Conservation (phyloP, 305 asterid genomes). For the Plantago coronopus region DNA sequence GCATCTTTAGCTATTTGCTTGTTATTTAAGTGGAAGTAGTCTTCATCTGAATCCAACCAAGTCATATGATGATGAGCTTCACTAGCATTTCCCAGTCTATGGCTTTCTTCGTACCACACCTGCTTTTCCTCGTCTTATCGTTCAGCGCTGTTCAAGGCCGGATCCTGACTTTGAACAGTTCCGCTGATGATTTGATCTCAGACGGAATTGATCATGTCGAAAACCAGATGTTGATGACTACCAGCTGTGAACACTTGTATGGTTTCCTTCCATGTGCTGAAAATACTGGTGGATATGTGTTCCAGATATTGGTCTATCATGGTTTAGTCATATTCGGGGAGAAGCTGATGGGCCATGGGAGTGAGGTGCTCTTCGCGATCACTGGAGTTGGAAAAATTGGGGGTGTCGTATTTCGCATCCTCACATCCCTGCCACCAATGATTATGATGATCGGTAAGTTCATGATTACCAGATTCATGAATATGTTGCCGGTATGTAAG, state of each 20-base stretch:
- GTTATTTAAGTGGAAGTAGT: no score
- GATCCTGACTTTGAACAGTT: slow-evolving; percentile 27
- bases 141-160: slow-evolving; percentile 30
- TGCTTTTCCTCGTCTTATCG: slow-evolving; percentile 17
- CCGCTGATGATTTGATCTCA: slow-evolving; percentile 37
- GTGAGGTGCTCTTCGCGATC: slow-evolving; percentile 41
- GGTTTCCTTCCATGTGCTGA: slow-evolving; percentile 63
- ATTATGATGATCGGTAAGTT: slow-evolving; percentile 31
- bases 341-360: slow-evolving; percentile 39
- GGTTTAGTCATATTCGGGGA: slow-evolving; percentile 44
- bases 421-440: slow-evolving; percentile 50
- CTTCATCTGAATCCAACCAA: no score
- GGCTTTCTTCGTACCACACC: slow-evolving; percentile 19
- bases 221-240: slow-evolving; percentile 4
- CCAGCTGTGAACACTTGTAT: slow-evolving; percentile 40
- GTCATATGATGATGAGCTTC: no score
- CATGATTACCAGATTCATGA: no score
- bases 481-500: no score
- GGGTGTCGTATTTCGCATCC: slow-evolving; percentile 49
- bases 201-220: slow-evolving; percentile 34
- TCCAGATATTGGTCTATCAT: slow-evolving; percentile 44
- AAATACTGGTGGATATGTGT: slow-evolving; percentile 45
- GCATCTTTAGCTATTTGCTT: no score
- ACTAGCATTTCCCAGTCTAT: no score
- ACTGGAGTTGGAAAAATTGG: slow-evolving; percentile 45